A percentile compares a stretch with the other conserved stretches of the same genome.
Evolutionary conservation across 2,329 filamentous ascomycete genomes (phyloP).

Genomic region (Biscogniauxia sp.): DNA sequence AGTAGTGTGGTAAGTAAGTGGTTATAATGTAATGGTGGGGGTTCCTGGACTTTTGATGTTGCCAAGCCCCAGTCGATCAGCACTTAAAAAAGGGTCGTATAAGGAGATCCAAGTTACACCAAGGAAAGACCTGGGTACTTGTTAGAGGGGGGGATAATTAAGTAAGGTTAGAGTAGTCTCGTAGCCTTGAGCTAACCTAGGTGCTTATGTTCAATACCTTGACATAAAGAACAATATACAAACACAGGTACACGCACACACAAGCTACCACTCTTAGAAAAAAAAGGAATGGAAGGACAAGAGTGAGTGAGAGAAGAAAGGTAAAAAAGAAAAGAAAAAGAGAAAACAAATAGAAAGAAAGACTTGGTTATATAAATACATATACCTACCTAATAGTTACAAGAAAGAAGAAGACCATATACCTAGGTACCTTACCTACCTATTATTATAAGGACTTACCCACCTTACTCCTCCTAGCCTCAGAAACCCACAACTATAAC

Average conservation of each 20-base stretch:
- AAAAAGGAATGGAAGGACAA: neutral
- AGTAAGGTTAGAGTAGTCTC: too few species aligned
- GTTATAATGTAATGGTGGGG: conserved; percentile 3
- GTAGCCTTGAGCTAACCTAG: neutral
- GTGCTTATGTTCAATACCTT: neutral
- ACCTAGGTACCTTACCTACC: neutral
- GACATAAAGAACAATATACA: neutral
- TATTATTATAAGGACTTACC: neutral
- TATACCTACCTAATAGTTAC: too few species aligned
- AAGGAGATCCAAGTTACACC: neutral
- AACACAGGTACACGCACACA: too few species aligned
- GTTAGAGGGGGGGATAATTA: too few species aligned
- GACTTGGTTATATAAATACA: neutral
- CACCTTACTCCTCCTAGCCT: neutral
- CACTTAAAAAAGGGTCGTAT: conserved; percentile 6
- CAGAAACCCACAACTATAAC: conserved; percentile 3
- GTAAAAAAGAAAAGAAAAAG: neutral
- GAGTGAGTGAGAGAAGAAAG: neutral
- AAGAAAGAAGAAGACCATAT: neutral
- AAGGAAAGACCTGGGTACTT: neutral
- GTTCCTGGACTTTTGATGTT: conserved; percentile 13
- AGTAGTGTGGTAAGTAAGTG: conserved; percentile 7
- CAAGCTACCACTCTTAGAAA: neutral
- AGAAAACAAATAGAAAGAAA: neutral
- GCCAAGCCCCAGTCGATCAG: conserved; percentile 12